Percentiles rank a stretch among this genome's conserved stretches.
phyloP scores from a whole-genome alignment of 2,329 filamentous ascomycete genomes.

The Talaromyces funiculosus region DNA sequence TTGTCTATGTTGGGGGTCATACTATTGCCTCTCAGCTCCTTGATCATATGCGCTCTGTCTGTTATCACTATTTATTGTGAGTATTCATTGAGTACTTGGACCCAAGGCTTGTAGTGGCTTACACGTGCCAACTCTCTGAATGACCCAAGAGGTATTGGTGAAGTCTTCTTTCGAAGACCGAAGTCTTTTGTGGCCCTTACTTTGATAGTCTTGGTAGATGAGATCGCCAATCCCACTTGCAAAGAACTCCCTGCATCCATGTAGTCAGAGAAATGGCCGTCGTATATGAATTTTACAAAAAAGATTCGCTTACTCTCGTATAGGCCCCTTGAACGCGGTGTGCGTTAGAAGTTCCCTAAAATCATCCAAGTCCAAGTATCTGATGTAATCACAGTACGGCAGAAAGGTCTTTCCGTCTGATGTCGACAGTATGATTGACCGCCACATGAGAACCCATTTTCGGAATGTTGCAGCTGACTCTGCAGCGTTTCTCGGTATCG shows the following conservation, averaged over 20 bases:
- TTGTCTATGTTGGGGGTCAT: conserved; percentile 19
- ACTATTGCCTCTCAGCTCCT: conserved; percentile 53
- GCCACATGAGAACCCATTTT: conserved; percentile 62
- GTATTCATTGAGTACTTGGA: background rate
- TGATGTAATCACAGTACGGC: conserved; percentile 65
- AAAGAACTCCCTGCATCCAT: conserved; percentile 45
- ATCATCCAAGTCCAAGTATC: conserved; percentile 57
- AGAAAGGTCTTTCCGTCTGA: conserved; percentile 53
- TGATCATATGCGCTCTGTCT: conserved; percentile 49
- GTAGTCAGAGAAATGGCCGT: background rate
- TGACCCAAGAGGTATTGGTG: conserved; percentile 32
- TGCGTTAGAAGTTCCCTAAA: conserved; percentile 56
- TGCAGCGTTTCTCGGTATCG: background rate
- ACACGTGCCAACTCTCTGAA: conserved; percentile 48
- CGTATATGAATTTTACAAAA: conserved; percentile 20
- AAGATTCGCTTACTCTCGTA: conserved; percentile 48
- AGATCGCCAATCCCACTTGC: conserved; percentile 36
- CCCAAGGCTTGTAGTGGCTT: conserved; percentile 11
- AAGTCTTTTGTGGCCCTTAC: conserved; percentile 20
- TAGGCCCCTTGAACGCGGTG: conserved; percentile 52
- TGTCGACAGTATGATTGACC: conserved; percentile 61
- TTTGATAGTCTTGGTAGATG: conserved; percentile 17
- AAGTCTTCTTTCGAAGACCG: conserved; percentile 16
- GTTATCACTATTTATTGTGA: conserved; percentile 35
- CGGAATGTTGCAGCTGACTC: conserved; percentile 25